Evolutionary conservation across 768 basidiomycete species (phyloP).

Genomic region (Saitozyma sp.): DNA sequence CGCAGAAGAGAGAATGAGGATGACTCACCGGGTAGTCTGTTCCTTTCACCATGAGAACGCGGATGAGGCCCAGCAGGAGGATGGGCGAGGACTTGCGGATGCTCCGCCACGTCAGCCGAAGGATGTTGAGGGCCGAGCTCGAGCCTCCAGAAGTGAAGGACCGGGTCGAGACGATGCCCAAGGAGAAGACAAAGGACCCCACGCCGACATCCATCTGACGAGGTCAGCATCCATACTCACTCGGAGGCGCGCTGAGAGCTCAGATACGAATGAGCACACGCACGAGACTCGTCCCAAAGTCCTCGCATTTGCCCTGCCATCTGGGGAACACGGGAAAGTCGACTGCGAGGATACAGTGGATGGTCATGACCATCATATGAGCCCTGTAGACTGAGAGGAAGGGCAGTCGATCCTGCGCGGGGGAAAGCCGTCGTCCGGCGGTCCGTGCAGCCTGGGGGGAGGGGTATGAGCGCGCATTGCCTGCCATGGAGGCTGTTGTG

Average conservation of each 20-base stretch:
- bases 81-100: conserved; percentile 68
- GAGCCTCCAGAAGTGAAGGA: conserved; percentile 22
- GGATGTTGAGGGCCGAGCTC: conserved; percentile 52
- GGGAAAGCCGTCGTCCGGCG: neutral
- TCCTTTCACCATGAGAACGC: conserved; percentile 85
- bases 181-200: conserved; percentile 95
- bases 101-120: conserved; percentile 58
- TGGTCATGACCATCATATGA: conserved; percentile 92
- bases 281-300: conserved; percentile 91
- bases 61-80: conserved; percentile 68
- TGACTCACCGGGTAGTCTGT: conserved; percentile 81
- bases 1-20: neutral
- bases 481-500: conserved; percentile 5
- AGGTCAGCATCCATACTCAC: conserved; percentile 1
- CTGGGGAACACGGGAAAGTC: conserved; percentile 94
- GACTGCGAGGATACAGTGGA: conserved; percentile 87
- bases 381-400: conserved; percentile 84
- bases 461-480: conserved; percentile 2
- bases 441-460: neutral
- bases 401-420: conserved; percentile 51
- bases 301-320: conserved; percentile 84
- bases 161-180: conserved; percentile 81
- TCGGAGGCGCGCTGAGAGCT: neutral
- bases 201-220: conserved; percentile 95
- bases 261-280: neutral